Base-by-base conservation (phyloP, 257 asterid species). In the Solanum virginianum region DNA sequence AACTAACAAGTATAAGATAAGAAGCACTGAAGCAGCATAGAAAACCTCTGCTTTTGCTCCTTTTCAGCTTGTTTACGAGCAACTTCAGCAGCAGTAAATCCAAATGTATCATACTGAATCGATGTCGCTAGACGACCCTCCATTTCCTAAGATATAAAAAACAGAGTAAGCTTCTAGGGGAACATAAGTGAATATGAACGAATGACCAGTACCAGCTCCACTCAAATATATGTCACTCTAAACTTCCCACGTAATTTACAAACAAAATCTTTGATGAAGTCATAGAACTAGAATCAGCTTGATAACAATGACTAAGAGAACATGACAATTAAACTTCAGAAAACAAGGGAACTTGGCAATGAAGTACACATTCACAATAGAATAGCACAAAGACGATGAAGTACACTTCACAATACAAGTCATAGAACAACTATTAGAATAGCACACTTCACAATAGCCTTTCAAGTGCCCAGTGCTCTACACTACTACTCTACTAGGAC, bases 31-130 rank as follows among this genome's bases (percentile, higher is more conserved):
- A 51, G 60, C 63, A 77, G 45, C 26, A 51, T 51, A 77, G 26
- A 77, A 70, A 80, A 94, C 99, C 99, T 94, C 85, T 92, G 92
- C 75, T 90, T 88, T 81, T 92, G 98, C 84, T 96, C 98, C 92
- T 91, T 93, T 72, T 96, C 97, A 87, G 92, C 97, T 87, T 95
- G 95, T 91, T 94, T 95, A 41, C 97, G 95, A 62, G 95, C 98
- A 90, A 88, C 74, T 87, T 95, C 99, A 45, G 95, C 95, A 51
- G 98, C 95, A 43, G 99, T 96, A 85, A 92, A 94, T 72, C 99
- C 99, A 89, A 96, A 96, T 18, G 99, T 96, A 87, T 96, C 99
- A 85, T 93, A 96, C 87, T 95, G 93, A 93, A 90, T 89, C 75
- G 98, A 93, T 81, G 97, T 91, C 80, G 88, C 94, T 87, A 96